A percentile compares a stretch with the other conserved stretches of the same genome.
These are phyloP conservation scores for Durusdinium trenchii DNA, from an alignment of 73 alveolate genomes.

Conservation along the genomic window DNA sequence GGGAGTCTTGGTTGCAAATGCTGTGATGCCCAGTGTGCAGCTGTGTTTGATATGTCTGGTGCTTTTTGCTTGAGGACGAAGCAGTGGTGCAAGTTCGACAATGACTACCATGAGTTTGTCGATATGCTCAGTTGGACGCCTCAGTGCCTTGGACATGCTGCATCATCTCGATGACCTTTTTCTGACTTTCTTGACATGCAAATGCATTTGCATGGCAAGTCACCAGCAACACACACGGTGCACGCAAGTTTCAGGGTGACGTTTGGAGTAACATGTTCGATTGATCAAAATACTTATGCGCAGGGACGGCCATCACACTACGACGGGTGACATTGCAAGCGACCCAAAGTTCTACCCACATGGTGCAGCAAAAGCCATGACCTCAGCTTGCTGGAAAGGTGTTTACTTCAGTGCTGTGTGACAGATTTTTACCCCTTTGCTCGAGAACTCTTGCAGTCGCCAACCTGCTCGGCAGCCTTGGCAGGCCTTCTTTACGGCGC, in stretches of 20 bases:
- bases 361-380: slow-evolving; percentile 51
- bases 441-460: not conserved
- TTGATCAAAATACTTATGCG: not conserved
- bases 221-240: not conserved
- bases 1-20: not conserved
- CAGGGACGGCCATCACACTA: slow-evolving; percentile 50
- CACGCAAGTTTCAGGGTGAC: not conserved
- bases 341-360: slow-evolving; percentile 74
- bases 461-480: not conserved
- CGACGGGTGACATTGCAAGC: slow-evolving; percentile 66
- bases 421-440: not conserved
- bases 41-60: not conserved
- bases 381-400: not conserved
- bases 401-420: not conserved
- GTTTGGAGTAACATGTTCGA: not conserved
- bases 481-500: slow-evolving; percentile 62
- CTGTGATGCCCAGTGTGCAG: not conserved
- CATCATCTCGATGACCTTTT: not conserved
- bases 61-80: slow-evolving; percentile 9
- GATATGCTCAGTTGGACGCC: slow-evolving; percentile 64
- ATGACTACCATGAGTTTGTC: slow-evolving; percentile 60
- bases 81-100: slow-evolving; percentile 84
- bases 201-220: not conserved
- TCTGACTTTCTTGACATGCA: not conserved
- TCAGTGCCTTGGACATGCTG: not conserved